Base-by-base conservation (phyloP, 371 early-diverging fungal species). In the Chytridium lagenaria region DNA sequence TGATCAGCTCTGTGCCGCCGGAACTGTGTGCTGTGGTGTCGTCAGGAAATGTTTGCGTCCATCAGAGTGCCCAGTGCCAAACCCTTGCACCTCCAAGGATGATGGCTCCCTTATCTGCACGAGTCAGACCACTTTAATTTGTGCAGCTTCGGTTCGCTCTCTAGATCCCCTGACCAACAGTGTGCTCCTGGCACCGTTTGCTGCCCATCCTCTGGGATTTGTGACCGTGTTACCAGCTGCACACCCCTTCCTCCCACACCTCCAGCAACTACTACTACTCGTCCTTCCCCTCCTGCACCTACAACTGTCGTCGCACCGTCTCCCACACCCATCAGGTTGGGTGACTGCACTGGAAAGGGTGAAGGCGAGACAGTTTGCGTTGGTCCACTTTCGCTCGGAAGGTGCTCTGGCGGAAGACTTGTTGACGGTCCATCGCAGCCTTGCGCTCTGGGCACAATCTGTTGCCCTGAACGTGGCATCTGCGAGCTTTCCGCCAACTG, bases 71-170 rank as follows among this genome's bases (percentile, higher is more conserved):
- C 61, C 61, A 16, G 22, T 16, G 2, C 66, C 66, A n/a, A 49
- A 38, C 49, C 49, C 66, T n/a, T 68, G 68, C 52, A 28, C 52
- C 5, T 10, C 28, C 2, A 51, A 34, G 30, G 33, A 59, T 0
- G 76, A 76, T 26, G 69, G 69, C 23, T 30, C 61, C 30, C 55
- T 72, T 51, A 69, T 76, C 44, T 76, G 76, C 65, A 76, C 76
- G 1, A 26, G 63, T 40, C 7, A 55, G 30, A 57, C 31, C 39
- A 69, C 55, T 3, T 69, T 69, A 69, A 44, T 39, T 39, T 69
- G 3, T 69, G 69, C 69, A 12, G 3, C 26, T 28, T 31, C 28
- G 69, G 69, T 12, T 26, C 5, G 5, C 38, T 59, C 40, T 55
- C 59, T 36, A 36, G 28, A 3, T 38, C 59, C 1, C 15, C 37